Evolutionary conservation across 129 eudicot species (phyloP).

Genomic region (Pulicaria dysenterica): DNA sequence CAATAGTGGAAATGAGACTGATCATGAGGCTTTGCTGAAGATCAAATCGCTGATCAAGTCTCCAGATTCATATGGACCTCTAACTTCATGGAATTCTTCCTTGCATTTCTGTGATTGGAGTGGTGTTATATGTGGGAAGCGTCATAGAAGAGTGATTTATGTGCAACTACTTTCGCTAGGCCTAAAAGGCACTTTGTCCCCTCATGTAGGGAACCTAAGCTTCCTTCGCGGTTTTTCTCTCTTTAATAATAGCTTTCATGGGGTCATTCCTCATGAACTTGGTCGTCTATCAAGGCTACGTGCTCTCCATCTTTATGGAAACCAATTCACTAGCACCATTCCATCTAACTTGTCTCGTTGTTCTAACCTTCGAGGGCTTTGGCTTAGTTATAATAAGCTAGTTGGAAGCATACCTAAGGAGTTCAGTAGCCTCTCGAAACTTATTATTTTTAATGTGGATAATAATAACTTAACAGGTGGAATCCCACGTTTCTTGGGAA

Average conservation of each 20-base stretch:
- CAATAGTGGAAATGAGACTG: slow-evolving; percentile 24
- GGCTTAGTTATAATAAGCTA: slow-evolving; percentile 17
- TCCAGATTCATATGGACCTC: slow-evolving; percentile 28
- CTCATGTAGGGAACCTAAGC: no score
- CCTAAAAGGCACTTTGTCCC: no score
- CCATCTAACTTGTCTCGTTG: slow-evolving; percentile 28
- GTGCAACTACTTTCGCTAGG: no score
- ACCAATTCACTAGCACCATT: slow-evolving; percentile 29
- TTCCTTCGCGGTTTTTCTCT: slow-evolving; percentile 1
- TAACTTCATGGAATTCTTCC: slow-evolving; percentile 44
- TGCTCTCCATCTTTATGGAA: slow-evolving; percentile 30
- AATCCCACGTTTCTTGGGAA: no score
- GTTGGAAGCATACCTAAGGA: not conserved
- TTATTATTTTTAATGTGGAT: slow-evolving; percentile 20
- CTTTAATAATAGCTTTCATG: slow-evolving; percentile 24
- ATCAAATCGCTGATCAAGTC: slow-evolving; percentile 32
- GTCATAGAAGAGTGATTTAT: no score
- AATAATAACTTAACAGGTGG: slow-evolving; percentile 23
- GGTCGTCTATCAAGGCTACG: slow-evolving; percentile 30
- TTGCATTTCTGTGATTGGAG: slow-evolving; percentile 42
- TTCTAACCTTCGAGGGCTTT: slow-evolving; percentile 22
- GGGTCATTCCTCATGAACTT: slow-evolving; percentile 32
- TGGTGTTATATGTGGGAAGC: slow-evolving; percentile 4
- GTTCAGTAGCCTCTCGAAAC: slow-evolving; percentile 24
- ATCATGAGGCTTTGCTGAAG: slow-evolving; percentile 31